Conservation (phyloP, 163 green algal species). For the Scenedesmus sp. region DNA sequence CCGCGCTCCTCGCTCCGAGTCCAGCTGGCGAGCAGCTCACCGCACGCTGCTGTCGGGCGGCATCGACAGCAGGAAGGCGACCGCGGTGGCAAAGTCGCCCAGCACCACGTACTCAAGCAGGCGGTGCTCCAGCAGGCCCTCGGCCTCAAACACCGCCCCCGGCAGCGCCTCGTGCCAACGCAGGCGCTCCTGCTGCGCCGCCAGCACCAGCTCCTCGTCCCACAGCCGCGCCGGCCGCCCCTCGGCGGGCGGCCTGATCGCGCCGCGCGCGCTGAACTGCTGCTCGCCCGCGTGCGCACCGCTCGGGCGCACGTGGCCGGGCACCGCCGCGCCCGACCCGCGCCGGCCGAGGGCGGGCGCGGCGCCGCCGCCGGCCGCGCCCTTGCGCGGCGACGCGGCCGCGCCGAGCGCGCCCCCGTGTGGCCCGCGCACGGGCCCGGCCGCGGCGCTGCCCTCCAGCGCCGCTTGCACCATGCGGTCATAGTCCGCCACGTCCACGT, state of each 20-base stretch:
- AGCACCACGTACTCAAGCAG: conserved; percentile 69
- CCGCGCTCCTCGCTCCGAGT: too few relatives aligned
- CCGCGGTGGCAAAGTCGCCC: conserved; percentile 83
- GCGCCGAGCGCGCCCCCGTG: too few relatives aligned
- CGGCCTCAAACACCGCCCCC: conserved; percentile 36
- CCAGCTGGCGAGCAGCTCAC: too few relatives aligned
- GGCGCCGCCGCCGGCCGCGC: not conserved
- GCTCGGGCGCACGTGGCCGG: conserved; percentile 13
- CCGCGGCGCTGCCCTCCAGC: not conserved
- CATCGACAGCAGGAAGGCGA: conserved; percentile 83
- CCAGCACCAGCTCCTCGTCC: conserved; percentile 58
- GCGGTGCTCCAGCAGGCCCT: conserved; percentile 26
- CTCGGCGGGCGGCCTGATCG: conserved; percentile 18
- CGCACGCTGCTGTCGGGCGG: conserved; percentile 60
- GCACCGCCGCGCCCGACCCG: not conserved
- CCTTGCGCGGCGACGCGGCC: too few relatives aligned
- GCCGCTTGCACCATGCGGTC: conserved; percentile 38
- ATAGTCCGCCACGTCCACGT: conserved; percentile 7
- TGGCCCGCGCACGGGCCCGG: too few relatives aligned
- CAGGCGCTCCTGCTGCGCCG: conserved; percentile 64
- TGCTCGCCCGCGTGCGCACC: too few relatives aligned
- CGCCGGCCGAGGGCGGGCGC: not conserved
- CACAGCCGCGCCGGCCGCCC: conserved; percentile 50
- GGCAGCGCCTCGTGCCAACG: conserved; percentile 81
- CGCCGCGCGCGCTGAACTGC: conserved; percentile 1